Evolutionary conservation across 352 stramenopile genomes (phyloP).

Genomic region (Pythium apleroticum): DNA sequence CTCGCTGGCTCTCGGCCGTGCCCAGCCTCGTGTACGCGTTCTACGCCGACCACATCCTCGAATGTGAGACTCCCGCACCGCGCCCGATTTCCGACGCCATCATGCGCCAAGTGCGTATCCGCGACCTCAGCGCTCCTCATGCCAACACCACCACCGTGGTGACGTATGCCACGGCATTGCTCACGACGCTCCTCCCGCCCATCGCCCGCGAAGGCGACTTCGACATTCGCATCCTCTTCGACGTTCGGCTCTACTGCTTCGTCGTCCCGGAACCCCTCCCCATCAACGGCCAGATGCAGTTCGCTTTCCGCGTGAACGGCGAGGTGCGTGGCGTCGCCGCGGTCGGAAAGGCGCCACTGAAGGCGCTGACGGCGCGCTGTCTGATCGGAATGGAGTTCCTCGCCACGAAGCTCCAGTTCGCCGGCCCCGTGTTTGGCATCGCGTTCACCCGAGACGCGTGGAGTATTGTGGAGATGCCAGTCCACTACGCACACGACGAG

Average conservation of each 20-base stretch:
- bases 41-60: too few species aligned
- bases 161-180: too few species aligned
- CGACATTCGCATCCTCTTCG: neutral
- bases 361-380: neutral
- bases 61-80: too few species aligned
- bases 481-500: neutral
- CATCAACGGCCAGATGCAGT: neutral
- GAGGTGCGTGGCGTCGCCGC: neutral
- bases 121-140: too few species aligned
- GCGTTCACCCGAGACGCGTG: neutral
- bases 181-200: too few species aligned
- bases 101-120: too few species aligned
- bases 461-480: neutral
- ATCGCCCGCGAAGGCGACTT: too few species aligned
- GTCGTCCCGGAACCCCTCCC: neutral
- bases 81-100: too few species aligned
- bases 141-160: too few species aligned
- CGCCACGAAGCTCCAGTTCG: neutral
- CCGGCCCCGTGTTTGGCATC: neutral
- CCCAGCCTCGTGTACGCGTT: too few species aligned
- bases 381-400: neutral
- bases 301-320: neutral
- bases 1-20: too few species aligned
- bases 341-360: neutral
- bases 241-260: neutral